Percentiles rank a stretch among this genome's conserved stretches.
These are phyloP conservation scores for Lathyrus aphaca DNA, from an alignment of 306 rosid genomes.

Conservation along the genomic window DNA sequence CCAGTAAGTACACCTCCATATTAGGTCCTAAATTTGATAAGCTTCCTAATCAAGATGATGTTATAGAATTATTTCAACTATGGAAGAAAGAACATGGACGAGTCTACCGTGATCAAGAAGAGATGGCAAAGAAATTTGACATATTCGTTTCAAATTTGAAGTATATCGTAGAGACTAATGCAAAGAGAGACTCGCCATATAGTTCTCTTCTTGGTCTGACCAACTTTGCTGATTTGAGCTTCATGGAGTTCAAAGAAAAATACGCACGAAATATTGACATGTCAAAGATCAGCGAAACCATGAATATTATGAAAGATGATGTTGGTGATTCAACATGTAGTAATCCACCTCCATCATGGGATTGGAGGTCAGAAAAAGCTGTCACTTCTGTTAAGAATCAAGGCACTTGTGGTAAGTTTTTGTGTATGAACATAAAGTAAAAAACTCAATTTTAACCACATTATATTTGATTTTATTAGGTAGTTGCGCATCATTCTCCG, in stretches of 20 bases:
- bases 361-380: slow-evolving; percentile 59
- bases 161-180: too few relatives aligned
- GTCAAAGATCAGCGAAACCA: background rate
- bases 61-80: slow-evolving; percentile 44
- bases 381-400: slow-evolving; percentile 59
- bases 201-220: slow-evolving; percentile 47
- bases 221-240: slow-evolving; percentile 59
- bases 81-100: slow-evolving; percentile 55
- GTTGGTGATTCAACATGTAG: background rate
- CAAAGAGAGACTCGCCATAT: too few relatives aligned
- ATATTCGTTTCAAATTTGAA: slow-evolving; percentile 46
- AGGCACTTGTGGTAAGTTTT: slow-evolving; percentile 45
- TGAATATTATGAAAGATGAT: background rate
- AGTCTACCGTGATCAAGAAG: slow-evolving; percentile 46
- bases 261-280: background rate
- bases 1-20: too few relatives aligned
- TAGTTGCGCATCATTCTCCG: slow-evolving; percentile 32
- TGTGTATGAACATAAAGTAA: background rate
- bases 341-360: slow-evolving; percentile 46
- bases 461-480: background rate
- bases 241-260: slow-evolving; percentile 44
- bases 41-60: background rate
- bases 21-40: too few relatives aligned
- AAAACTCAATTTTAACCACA: too few relatives aligned
- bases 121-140: slow-evolving; percentile 50